Evolutionary conservation across 2,329 filamentous ascomycete species (phyloP), one percentile per base, ranked within the genome.

Genomic region (Paecilomyces sp.): DNA sequence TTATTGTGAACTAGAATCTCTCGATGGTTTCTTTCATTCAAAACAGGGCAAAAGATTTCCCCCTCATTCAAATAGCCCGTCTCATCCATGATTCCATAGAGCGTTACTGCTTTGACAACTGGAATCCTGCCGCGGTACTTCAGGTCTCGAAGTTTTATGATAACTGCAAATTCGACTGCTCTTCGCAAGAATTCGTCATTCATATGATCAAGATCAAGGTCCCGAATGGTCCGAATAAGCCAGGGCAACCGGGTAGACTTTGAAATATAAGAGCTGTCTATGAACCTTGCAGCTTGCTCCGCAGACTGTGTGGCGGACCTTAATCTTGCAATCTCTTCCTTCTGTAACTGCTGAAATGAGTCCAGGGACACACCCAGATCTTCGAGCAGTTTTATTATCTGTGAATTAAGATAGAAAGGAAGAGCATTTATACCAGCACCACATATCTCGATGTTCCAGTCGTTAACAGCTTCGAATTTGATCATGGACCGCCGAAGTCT

Each of bases 1-100:
- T 58, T 58, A 0, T 68, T 63, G 0, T 81, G 77, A 2, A 67
- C 64, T 24, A 75, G 63, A 13, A 75, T 65, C 54, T 71, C 64
- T 36, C 65, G 62, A 41, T 66, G 57, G 3, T 67, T 67, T 18
- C 74, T 66, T 13, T 74, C 66, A 54, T 61, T 77, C 54, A 85
- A 78, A 41, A 82, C 85, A 0, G 83, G 82, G 57, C 89, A 82
- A 65, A 86, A 92, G 0, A 93, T 82, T 63, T 95, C 79, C 0
- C 83, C 83, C 67, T 90, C 86, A 9, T 81, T 64, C 0, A 96
- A 77, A 36, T 81, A 83, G 0, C 83, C 85, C 0, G 89, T 91
- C 71, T 95, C 91, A 62, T 96, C 91, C 84, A 94, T 89, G 56
- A 95, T 81, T 0, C 91, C 91, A 65, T 91, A 92, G 0, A 95